Evolutionary conservation across 1,284 basidiomycete genomes (phyloP), one percentile per base, ranked within the genome.

Genomic region (Tilletiopsis washingtonensis): DNA sequence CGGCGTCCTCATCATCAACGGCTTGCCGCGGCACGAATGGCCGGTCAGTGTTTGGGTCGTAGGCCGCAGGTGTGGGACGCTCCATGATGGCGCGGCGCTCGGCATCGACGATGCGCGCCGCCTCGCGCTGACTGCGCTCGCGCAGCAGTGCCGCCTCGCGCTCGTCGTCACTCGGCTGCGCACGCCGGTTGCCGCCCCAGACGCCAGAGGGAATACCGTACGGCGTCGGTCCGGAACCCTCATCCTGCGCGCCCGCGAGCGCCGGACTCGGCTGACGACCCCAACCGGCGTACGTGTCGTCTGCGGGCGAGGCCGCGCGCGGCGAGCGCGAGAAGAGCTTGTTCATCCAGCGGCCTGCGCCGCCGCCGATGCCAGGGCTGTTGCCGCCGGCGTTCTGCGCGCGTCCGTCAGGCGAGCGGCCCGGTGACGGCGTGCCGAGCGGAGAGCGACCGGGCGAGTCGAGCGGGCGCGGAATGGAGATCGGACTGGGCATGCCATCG

Each of bases 71-170:
- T 1, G 19, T 45, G 1, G 52, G 49, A 5, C 36, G 45, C 42
- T 54, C 47, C 27, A 66, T 64, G 27, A 49, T 39, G 14, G 51
- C 26, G 38, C 54, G 49, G 7, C 64, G 51, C 48, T 71, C 67
- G 29, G 55, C 45, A 34, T 71, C 69, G 42, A 70, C 62, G 38
- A 71, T 67, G n/a, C 53, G 49, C 11, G 56, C 53, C 6, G 69
- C 69, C 40, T 1, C 61, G 52, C 55, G 62, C 59, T 3, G 63
- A 61, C 4, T 54, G 21, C 64, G 54, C 51, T 68, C 66, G 23
- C 47, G 38, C 40, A 56, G 59, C 17, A 57, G 54, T 15, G 51
- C 46, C 1, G 64, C 62, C 32, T 70, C 59, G 26, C 54, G 55
- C 19, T 67, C 66, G 25, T 54, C 61, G 34, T 61, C 59, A 5